These are phyloP conservation scores for Ophiostoma tasmaniense DNA, from an alignment of 2,329 filamentous ascomycete genomes.

Conservation along the genomic window DNA sequence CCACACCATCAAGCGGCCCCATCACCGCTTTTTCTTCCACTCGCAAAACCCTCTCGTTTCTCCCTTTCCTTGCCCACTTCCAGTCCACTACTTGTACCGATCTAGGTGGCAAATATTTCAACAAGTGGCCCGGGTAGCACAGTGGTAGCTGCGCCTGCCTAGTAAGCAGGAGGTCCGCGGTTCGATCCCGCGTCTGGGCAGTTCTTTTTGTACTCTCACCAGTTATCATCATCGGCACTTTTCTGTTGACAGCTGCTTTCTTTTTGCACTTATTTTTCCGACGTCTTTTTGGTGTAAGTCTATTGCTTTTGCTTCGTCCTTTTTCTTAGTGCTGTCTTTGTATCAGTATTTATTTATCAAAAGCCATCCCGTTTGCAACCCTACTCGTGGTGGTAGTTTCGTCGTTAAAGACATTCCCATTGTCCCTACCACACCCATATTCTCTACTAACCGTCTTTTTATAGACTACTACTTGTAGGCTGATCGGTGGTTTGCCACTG, in stretches of 20 bases:
- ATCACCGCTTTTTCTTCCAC: neutral
- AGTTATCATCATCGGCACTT: neutral
- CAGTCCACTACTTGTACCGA: neutral
- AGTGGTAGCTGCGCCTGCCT: conserved; percentile 9
- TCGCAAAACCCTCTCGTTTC: neutral
- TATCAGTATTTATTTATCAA: neutral
- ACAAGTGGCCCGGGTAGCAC: conserved; percentile 8
- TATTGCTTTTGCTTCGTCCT: neutral
- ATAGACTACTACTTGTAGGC: neutral
- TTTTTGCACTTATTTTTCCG: neutral
- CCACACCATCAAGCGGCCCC: neutral
- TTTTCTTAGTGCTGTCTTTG: neutral
- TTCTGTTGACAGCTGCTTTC: neutral
- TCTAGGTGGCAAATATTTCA: neutral
- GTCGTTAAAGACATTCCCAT: neutral
- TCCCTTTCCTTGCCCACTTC: neutral
- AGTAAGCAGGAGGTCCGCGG: conserved; percentile 9
- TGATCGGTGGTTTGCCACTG: neutral
- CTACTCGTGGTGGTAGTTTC: neutral
- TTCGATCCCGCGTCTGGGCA: conserved; percentile 9
- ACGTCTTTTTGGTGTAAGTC: neutral
- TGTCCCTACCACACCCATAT: neutral
- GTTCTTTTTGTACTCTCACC: neutral
- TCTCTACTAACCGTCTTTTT: neutral
- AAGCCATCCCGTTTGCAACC: neutral